A percentile compares a stretch with the other conserved stretches of the same genome.
These are phyloP conservation scores for Fusarium sp. DNA, from an alignment of 2,329 filamentous ascomycete species.

Conservation along the genomic window DNA sequence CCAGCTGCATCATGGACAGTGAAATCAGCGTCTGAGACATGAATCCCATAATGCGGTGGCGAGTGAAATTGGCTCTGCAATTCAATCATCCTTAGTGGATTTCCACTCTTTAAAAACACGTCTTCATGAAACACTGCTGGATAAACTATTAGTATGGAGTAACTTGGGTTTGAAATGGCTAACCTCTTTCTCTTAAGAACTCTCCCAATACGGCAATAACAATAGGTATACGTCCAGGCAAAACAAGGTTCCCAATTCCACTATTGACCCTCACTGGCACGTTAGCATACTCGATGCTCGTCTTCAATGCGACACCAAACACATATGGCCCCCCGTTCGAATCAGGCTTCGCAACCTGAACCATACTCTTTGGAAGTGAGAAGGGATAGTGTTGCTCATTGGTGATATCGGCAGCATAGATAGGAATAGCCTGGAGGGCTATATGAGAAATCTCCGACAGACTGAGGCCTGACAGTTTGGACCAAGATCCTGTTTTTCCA, in stretches of 20 bases:
- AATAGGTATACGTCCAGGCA: neutral
- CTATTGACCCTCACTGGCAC: neutral
- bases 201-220: neutral
- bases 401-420: conserved; percentile 10
- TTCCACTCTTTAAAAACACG: neutral
- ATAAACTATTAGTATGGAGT: neutral
- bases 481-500: conserved; percentile 24
- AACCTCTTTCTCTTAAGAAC: conserved; percentile 3
- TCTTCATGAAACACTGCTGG: neutral
- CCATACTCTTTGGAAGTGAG: neutral
- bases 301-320: conserved; percentile 1
- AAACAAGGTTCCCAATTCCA: neutral
- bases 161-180: neutral
- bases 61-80: neutral
- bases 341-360: neutral
- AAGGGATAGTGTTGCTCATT: conserved; percentile 14
- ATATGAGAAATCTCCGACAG: conserved; percentile 20
- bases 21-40: neutral
- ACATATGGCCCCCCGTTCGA: neutral
- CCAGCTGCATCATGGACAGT: conserved; percentile 8
- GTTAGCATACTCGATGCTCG: neutral
- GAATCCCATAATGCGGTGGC: neutral
- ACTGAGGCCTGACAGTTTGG: conserved; percentile 21
- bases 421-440: conserved; percentile 17
- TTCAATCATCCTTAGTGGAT: neutral